These are phyloP conservation scores for Mucor indicus DNA, from an alignment of 371 early-diverging fungal genomes.

Conservation along the genomic window DNA sequence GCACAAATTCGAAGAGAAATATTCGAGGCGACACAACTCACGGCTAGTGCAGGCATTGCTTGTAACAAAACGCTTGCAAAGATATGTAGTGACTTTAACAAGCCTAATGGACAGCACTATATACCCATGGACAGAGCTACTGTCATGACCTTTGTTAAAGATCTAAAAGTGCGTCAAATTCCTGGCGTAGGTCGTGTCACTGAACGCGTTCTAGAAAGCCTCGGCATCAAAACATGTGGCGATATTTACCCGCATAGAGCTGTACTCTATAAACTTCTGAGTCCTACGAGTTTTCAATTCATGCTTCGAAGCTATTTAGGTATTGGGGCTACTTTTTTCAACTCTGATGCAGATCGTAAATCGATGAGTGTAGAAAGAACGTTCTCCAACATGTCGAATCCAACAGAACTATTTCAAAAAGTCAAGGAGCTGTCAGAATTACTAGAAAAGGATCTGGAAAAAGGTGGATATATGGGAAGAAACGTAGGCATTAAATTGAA, in stretches of 20 bases:
- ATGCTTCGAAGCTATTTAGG: slow-evolving; percentile 35
- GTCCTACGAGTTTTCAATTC: slow-evolving; percentile 40
- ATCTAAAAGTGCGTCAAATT: slow-evolving; percentile 32
- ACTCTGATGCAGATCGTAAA: slow-evolving; percentile 24
- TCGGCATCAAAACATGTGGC: slow-evolving; percentile 32
- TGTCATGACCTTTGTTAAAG: slow-evolving; percentile 27
- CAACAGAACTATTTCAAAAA: slow-evolving; percentile 22
- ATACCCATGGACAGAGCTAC: slow-evolving; percentile 29
- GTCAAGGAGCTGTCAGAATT: slow-evolving; percentile 32
- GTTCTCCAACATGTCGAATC: slow-evolving; percentile 30
- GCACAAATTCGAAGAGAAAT: slow-evolving; percentile 57
- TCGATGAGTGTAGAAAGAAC: slow-evolving; percentile 48
- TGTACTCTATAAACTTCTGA: slow-evolving; percentile 39
- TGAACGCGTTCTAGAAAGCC: slow-evolving; percentile 37
- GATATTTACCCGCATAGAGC: slow-evolving; percentile 40
- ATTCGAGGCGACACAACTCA: slow-evolving; percentile 46
- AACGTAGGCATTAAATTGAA: slow-evolving; percentile 45
- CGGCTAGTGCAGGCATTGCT: slow-evolving; percentile 68
- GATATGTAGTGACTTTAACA: slow-evolving; percentile 60
- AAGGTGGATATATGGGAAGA: slow-evolving; percentile 27
- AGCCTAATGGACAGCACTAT: slow-evolving; percentile 65
- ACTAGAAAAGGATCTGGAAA: slow-evolving; percentile 31
- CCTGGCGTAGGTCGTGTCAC: slow-evolving; percentile 50
- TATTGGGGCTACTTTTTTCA: slow-evolving; percentile 28
- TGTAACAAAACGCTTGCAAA: slow-evolving; percentile 61